These are phyloP conservation scores for Myriosclerotinia scirpicola DNA, from an alignment of 2,329 filamentous ascomycete genomes.

Conservation along the genomic window DNA sequence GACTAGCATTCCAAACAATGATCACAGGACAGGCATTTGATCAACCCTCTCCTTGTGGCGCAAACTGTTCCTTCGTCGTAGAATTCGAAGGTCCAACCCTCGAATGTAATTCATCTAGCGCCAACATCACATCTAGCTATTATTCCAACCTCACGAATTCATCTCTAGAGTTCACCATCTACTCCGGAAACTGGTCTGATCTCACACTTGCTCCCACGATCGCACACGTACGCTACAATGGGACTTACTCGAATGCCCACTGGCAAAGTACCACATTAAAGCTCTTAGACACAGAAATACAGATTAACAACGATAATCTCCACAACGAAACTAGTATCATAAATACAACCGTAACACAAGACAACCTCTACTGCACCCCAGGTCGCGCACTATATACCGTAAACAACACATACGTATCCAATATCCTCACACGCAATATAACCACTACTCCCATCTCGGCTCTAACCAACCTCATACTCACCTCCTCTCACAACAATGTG, in stretches of 20 bases:
- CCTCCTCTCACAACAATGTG: constrained; percentile 9
- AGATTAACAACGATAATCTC: neutral
- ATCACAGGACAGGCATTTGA: constrained; percentile 26
- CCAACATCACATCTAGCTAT: neutral
- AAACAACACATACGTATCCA: constrained; percentile 28
- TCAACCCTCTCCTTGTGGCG: constrained; percentile 29
- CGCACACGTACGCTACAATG: neutral
- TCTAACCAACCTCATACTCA: constrained; percentile 23
- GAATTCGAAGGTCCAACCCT: constrained; percentile 30
- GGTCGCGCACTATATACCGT: constrained; percentile 29
- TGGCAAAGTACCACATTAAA: constrained; percentile 12
- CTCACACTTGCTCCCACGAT: neutral
- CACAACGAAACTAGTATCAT: neutral
- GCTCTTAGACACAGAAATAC: neutral
- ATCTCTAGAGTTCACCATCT: neutral
- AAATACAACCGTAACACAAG: constrained; percentile 11
- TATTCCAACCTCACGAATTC: neutral
- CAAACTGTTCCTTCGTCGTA: constrained; percentile 30
- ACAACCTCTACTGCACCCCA: constrained; percentile 27
- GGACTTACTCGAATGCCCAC: neutral
- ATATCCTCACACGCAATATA: constrained; percentile 21
- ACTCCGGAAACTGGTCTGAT: constrained; percentile 9
- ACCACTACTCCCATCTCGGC: constrained; percentile 10
- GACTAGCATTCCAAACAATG: constrained; percentile 29
- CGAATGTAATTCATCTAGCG: constrained; percentile 23